A percentile compares a stretch with the other conserved stretches of the same genome.
Conservation (phyloP, 768 basidiomycete species). For the Suillus subalutaceus region DNA sequence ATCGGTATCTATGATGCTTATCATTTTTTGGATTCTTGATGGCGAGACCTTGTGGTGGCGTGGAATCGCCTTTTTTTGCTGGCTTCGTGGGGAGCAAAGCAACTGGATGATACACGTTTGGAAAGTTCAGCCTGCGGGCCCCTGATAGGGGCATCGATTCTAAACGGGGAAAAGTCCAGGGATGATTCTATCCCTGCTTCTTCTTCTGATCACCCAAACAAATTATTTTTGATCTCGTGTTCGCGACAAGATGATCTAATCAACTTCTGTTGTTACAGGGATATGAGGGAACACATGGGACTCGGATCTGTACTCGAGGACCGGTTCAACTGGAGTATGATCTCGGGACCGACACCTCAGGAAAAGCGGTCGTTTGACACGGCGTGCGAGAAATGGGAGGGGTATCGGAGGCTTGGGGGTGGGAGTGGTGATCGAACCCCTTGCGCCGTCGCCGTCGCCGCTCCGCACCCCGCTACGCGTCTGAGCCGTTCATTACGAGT, state of each 20-base stretch:
- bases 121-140: not conserved
- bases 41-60: not conserved
- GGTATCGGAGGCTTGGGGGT: not conserved
- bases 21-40: not conserved
- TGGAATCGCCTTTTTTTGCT: not conserved
- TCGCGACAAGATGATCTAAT: conserved; percentile 5
- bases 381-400: conserved; percentile 59
- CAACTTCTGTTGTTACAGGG: conserved; percentile 40
- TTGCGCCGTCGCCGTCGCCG: not conserved
- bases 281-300: conserved; percentile 64
- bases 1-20: not conserved
- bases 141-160: not conserved
- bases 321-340: conserved; percentile 51
- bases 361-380: conserved; percentile 60
- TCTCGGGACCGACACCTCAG: conserved; percentile 42
- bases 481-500: conserved; percentile 58
- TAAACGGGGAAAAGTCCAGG: not conserved
- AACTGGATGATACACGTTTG: conserved; percentile 6
- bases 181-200: not conserved
- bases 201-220: not conserved
- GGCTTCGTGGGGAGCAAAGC: not conserved
- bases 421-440: not conserved
- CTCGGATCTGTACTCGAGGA: conserved; percentile 48
- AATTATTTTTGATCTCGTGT: not conserved
- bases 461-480: conserved; percentile 27